Conservation (phyloP, 306 rosid genomes). For the Alnus rubra region DNA sequence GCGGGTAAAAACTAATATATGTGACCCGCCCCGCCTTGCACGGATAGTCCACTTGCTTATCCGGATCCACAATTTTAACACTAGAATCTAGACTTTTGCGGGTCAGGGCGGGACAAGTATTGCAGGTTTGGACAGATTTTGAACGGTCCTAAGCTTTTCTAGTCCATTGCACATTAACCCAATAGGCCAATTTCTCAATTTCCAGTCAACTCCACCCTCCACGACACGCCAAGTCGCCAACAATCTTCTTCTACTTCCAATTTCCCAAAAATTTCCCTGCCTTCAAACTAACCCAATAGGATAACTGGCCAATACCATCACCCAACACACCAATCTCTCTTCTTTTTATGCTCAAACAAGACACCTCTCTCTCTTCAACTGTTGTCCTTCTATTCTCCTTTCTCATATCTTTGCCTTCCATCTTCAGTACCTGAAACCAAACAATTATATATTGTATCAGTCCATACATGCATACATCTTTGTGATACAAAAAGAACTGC, state of each 20-base stretch:
- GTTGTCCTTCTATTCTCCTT: conserved; percentile 7
- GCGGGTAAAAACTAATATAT: no score
- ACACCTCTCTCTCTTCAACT: not conserved
- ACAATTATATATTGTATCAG: not conserved
- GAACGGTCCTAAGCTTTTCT: no score
- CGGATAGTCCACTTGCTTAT: no score
- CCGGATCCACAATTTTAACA: no score
- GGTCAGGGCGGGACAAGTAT: no score
- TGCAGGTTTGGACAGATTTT: no score
- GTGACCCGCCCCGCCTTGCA: no score
- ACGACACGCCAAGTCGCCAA: not conserved
- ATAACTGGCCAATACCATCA: not conserved
- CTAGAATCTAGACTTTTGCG: no score
- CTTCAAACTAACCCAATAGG: not conserved
- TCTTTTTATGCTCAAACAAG: not conserved
- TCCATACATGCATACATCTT: not conserved
- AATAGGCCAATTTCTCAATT: no score
- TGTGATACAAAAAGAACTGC: not conserved
- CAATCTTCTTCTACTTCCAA: not conserved
- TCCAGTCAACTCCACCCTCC: conserved; percentile 6
- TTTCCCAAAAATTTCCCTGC: conserved; percentile 13
- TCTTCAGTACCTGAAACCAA: conserved; percentile 27
- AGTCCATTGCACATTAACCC: no score
- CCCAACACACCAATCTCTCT: not conserved
- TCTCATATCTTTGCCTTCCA: not conserved